These are phyloP conservation scores for Pythium rishiriense DNA, from an alignment of 352 stramenopile genomes.

Conservation along the genomic window DNA sequence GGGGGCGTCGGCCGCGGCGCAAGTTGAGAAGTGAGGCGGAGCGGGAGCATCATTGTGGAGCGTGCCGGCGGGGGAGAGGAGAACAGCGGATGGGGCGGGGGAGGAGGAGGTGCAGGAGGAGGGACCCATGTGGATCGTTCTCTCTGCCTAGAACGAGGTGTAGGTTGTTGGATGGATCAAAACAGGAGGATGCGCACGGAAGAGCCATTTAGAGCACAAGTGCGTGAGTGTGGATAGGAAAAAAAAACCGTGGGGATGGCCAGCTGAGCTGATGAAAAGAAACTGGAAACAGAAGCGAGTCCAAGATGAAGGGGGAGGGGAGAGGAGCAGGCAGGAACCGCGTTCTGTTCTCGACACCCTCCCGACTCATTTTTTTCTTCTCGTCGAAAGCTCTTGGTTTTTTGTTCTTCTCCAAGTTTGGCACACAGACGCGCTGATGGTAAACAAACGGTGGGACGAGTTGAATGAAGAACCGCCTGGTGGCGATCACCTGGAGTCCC, in stretches of 20 bases:
- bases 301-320: not conserved
- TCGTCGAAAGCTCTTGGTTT: not conserved
- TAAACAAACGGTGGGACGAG: not conserved
- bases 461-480: too few species aligned
- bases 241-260: not conserved
- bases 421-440: not conserved
- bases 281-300: slow-evolving; percentile 5
- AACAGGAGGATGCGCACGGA: slow-evolving; percentile 13
- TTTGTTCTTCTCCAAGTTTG: slow-evolving; percentile 1
- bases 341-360: not conserved
- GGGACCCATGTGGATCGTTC: slow-evolving; percentile 5
- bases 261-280: slow-evolving; percentile 3
- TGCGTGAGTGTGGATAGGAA: slow-evolving; percentile 2
- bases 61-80: slow-evolving; percentile 1
- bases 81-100: not conserved
- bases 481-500: too few species aligned
- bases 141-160: not conserved
- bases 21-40: slow-evolving; percentile 18
- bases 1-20: not conserved
- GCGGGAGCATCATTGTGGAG: not conserved
- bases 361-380: not conserved
- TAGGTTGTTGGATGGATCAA: not conserved
- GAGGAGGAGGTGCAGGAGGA: slow-evolving; percentile 14
- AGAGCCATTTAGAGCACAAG: not conserved
- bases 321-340: not conserved